A percentile compares a stretch with the other conserved stretches of the same genome.
These are phyloP conservation scores for Coemansia sp. DNA, from an alignment of 192 early-diverging fungal genomes.

Conservation along the genomic window DNA sequence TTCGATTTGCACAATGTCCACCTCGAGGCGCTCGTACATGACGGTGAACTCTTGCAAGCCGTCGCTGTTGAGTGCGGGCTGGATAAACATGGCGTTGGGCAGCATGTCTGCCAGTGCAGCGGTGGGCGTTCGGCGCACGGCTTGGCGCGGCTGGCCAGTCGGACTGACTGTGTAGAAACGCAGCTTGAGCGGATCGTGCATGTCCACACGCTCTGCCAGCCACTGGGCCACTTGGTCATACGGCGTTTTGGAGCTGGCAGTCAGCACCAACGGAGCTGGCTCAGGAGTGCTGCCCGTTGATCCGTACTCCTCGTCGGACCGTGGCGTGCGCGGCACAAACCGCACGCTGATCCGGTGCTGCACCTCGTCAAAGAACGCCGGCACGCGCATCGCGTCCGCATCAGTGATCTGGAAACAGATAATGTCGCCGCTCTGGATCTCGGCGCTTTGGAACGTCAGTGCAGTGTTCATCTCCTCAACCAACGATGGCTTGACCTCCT, in stretches of 20 bases:
- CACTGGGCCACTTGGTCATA: conserved; percentile 59
- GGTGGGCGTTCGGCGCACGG: conserved; percentile 53
- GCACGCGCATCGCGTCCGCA: conserved; percentile 37
- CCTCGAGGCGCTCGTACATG: conserved; percentile 82
- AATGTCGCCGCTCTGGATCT: conserved; percentile 95
- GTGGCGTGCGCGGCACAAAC: conserved; percentile 65
- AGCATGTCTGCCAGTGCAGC: conserved; percentile 62
- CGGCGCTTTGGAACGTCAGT: conserved; percentile 67
- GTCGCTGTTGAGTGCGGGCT: conserved; percentile 15
- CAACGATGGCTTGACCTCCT: conserved; percentile 94
- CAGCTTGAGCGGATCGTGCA: conserved; percentile 64
- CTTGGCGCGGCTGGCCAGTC: conserved; percentile 30
- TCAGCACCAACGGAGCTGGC: conserved; percentile 1
- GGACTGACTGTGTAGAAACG: conserved; percentile 60
- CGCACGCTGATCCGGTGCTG: conserved; percentile 65
- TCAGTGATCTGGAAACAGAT: conserved; percentile 70
- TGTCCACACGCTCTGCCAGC: conserved; percentile 59
- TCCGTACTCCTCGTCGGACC: conserved; percentile 13
- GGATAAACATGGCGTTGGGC: conserved; percentile 24
- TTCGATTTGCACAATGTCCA: conserved; percentile 80
- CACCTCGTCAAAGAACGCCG: conserved; percentile 77
- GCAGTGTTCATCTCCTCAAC: conserved; percentile 74
- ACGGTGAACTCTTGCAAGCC: conserved; percentile 52
- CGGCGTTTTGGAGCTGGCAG: conserved; percentile 22
- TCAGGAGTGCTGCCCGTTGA: conserved; percentile 21